Base-by-base conservation (phyloP, 2,329 filamentous ascomycete genomes). In the Calonectria pseudoturangicola region DNA sequence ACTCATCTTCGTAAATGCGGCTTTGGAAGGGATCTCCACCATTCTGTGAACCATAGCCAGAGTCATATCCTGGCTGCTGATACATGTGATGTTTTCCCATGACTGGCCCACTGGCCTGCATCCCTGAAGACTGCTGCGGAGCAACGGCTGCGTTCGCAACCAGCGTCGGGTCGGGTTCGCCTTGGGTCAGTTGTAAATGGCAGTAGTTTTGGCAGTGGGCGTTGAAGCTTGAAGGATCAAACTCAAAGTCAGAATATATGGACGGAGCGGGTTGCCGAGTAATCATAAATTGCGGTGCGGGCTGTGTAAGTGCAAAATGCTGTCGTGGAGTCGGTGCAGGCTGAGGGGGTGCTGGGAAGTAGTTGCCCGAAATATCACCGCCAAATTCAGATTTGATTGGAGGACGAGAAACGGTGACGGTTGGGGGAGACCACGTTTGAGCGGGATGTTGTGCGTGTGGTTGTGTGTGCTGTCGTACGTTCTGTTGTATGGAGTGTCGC, bases 31-130 rank as follows among this genome's bases (percentile, higher is more conserved):
- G 41, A 4, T 60, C 54, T 18, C 51, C 41, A 6, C 51, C 41
- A 6, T 25, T 36, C 30, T 68, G 50, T 15, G 66, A 60, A 25
- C 66, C 54, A 50, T 60, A 60, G 2, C 28, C 66, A 1, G 66
- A 68, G 18, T 68, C 66, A 41, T 68, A 36, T 33, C 4, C 30
- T 21, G 30, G 33, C 27, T 30, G 66, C 15, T 41, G 47, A 43
- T 21, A 48, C 36, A 60, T 25, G 9, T 27, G 36, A 25, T 58
- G n/a, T 30, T 56, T 43, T 28, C 16, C n/a, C 15, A 33, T 27
- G 47, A 54, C 28, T 16, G 21, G 25, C 25, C 36, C 58, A 16
- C 58, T 7, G 36, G 33, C 18, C 12, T 48, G 66, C 54, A 60
- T 45, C n/a, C 18, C 16, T 5, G 39, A 16, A 10, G 54, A 39